Percentiles rank a stretch among this genome's conserved stretches.
These are phyloP conservation scores for Odontarrhena argentea DNA, from an alignment of 345 rosid genomes.

Conservation along the genomic window DNA sequence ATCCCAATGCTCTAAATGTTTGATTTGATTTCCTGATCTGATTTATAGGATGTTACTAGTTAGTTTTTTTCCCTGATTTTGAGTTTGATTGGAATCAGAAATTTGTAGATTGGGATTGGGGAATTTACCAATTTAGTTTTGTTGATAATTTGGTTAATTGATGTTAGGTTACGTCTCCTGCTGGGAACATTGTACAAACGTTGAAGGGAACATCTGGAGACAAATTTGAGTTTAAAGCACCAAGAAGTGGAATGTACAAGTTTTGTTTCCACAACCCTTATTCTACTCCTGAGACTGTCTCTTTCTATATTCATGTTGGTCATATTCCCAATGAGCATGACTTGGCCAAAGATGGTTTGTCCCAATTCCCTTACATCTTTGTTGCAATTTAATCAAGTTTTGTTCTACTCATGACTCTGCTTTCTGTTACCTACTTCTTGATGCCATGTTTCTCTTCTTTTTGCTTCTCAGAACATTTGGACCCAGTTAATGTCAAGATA, in stretches of 20 bases:
- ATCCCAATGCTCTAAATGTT: conserved; percentile 4
- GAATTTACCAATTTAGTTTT: background rate
- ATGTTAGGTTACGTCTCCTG: conserved; percentile 77
- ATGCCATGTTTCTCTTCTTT: conserved; percentile 19
- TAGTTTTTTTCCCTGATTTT: conserved; percentile 9
- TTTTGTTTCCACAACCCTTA: conserved; percentile 94
- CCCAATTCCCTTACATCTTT: background rate
- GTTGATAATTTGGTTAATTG: background rate
- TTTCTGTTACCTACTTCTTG: conserved; percentile 17
- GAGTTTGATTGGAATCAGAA: conserved; percentile 11
- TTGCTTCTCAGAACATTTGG: conserved; percentile 69
- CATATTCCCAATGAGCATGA: conserved; percentile 93
- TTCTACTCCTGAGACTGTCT: conserved; percentile 92
- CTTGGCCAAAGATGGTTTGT: conserved; percentile 93
- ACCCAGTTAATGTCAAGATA: conserved; percentile 91
- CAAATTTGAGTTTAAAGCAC: conserved; percentile 89
- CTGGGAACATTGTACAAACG: conserved; percentile 65
- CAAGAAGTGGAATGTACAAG: conserved; percentile 94
- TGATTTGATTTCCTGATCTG: conserved; percentile 26
- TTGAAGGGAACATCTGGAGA: conserved; percentile 93
- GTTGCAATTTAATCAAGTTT: background rate
- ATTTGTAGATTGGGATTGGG: background rate
- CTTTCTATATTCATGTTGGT: conserved; percentile 92
- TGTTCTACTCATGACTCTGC: background rate
- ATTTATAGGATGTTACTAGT: background rate